Evolutionary conservation across 441 rosid species (phyloP).

Genomic region (Capsella rubella): DNA sequence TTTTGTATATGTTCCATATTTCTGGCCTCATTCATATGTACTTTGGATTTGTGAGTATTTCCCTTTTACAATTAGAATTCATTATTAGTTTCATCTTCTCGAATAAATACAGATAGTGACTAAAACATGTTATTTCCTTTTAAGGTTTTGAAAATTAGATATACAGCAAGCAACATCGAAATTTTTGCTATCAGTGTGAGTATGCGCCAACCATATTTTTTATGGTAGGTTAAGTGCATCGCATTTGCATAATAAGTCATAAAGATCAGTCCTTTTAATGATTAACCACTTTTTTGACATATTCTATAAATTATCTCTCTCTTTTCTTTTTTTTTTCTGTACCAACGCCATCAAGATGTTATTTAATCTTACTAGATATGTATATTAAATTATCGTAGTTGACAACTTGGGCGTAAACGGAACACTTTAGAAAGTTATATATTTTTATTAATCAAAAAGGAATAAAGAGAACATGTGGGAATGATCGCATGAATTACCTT

Average conservation of each 20-base stretch:
- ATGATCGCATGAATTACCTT: constrained; percentile 17
- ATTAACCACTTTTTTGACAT: not conserved
- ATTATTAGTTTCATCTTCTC: not conserved
- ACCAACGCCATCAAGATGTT: not conserved
- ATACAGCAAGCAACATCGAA: not conserved
- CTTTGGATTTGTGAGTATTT: not conserved
- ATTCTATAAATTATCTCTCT: not conserved
- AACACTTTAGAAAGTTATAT: not conserved
- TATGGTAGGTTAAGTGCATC: not conserved
- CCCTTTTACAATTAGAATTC: not conserved
- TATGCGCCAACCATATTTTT: constrained; percentile 20
- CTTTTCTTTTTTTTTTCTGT: too few relatives aligned
- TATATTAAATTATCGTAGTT: not conserved
- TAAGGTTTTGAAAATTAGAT: not conserved
- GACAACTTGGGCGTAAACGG: constrained; percentile 18
- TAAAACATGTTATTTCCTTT: not conserved
- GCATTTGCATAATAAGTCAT: not conserved
- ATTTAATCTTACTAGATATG: not conserved
- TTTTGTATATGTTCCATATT: not conserved
- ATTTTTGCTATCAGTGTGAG: not conserved
- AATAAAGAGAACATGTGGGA: constrained; percentile 17
- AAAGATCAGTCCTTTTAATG: not conserved
- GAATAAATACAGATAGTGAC: not conserved
- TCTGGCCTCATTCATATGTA: not conserved
- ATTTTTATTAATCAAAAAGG: not conserved